Conservation (phyloP, 495 filamentous ascomycete species). For the Penicillium subrubescens region DNA sequence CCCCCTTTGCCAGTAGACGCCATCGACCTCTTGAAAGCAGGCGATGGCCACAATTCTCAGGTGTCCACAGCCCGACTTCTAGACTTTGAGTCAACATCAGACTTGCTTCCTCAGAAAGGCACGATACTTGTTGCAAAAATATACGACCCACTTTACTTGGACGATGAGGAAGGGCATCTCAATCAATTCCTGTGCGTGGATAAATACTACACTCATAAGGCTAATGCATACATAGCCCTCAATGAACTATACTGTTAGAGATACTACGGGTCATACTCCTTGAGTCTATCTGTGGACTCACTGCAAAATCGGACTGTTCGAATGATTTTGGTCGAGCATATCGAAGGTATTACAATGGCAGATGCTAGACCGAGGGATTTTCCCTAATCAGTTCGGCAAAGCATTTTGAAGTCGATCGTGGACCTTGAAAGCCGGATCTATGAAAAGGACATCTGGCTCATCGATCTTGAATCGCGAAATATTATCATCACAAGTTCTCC, state of each 20-base stretch:
- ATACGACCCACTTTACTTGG: constrained; percentile 35
- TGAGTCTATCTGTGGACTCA: constrained; percentile 20
- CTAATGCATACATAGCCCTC: constrained; percentile 24
- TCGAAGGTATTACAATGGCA: constrained; percentile 26
- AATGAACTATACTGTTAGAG: constrained; percentile 23
- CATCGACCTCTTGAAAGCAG: constrained; percentile 23
- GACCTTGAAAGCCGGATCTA: constrained; percentile 25
- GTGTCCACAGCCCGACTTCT: constrained; percentile 24
- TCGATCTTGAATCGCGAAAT: constrained; percentile 27
- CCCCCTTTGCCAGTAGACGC: constrained; percentile 27
- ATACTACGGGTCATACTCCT: constrained; percentile 30
- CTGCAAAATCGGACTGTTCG: constrained; percentile 21
- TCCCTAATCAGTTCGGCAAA: constrained; percentile 15
- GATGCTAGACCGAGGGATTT: constrained; percentile 15
- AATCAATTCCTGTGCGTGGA: constrained; percentile 31
- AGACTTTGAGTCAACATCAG: constrained; percentile 11
- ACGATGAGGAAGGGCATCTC: constrained; percentile 26
- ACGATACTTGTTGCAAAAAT: constrained; percentile 31
- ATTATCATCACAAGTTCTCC: constrained; percentile 14
- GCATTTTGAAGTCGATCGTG: constrained; percentile 27
- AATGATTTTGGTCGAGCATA: constrained; percentile 29
- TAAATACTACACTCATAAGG: constrained; percentile 31
- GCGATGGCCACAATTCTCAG: constrained; percentile 27
- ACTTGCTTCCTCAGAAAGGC: constrained; percentile 8
- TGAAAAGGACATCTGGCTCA: constrained; percentile 20